A percentile compares a stretch with the other conserved stretches of the same genome.
phyloP scores from a whole-genome alignment of 257 asterid species.

The Vinca minor region DNA sequence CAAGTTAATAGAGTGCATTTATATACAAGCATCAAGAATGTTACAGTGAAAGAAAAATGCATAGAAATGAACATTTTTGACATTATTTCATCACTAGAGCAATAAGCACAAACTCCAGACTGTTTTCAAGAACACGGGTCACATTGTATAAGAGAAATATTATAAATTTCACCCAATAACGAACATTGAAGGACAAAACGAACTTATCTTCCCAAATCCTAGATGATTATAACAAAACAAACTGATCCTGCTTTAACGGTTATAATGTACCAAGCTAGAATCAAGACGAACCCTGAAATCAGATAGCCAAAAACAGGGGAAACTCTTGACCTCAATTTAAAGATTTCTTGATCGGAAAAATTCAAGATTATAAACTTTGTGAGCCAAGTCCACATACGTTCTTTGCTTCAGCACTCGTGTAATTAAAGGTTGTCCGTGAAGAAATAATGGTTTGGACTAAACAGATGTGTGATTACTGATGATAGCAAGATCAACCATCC shows the following conservation, averaged over 20 bases:
- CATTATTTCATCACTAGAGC: neutral
- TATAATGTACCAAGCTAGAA: neutral
- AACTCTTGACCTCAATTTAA: neutral
- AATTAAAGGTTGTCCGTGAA: neutral
- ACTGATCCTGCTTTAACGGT: neutral
- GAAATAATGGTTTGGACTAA: neutral
- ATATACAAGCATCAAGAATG: neutral
- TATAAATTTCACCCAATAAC: neutral
- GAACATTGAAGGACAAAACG: neutral
- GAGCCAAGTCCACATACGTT: neutral
- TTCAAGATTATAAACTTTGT: neutral
- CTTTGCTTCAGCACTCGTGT: neutral
- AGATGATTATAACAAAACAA: neutral
- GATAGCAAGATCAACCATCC: neutral
- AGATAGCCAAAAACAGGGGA: neutral
- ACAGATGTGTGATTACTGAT: neutral
- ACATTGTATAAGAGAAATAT: neutral
- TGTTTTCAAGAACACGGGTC: neutral
- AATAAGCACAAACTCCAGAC: neutral
- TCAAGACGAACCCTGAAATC: neutral
- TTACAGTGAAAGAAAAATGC: neutral
- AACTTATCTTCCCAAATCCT: neutral
- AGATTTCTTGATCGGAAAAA: neutral
- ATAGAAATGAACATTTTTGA: neutral
- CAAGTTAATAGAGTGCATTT: neutral